Conservation (phyloP, 805 yeast genomes). For the Sugiyamaella marilandica region DNA sequence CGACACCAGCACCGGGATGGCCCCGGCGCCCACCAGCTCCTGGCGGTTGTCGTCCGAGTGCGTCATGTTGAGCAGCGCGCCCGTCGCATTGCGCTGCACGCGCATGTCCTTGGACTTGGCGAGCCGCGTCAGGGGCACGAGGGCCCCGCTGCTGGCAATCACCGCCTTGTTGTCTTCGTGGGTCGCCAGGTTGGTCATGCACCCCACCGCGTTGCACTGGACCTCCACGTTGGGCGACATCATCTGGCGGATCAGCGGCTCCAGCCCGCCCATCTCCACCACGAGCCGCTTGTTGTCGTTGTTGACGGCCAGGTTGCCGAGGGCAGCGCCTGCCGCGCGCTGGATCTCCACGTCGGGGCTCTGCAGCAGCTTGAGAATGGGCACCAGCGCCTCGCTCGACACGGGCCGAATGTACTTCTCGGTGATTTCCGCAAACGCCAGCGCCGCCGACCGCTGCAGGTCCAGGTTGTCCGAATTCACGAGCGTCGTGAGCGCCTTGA, state of each 20-base stretch:
- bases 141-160: slow-evolving; percentile 94
- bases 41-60: slow-evolving; percentile 95
- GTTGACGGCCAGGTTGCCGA: slow-evolving; percentile 97
- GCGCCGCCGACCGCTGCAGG: slow-evolving; percentile 92
- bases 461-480: slow-evolving; percentile 94
- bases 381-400: slow-evolving; percentile 86
- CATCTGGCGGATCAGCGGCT: slow-evolving; percentile 96
- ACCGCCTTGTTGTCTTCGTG: slow-evolving; percentile 95
- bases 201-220: slow-evolving; percentile 98
- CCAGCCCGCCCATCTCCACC: slow-evolving; percentile 97
- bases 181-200: slow-evolving; percentile 95
- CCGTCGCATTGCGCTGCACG: slow-evolving; percentile 98
- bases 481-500: slow-evolving; percentile 83
- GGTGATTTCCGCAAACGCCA: slow-evolving; percentile 97
- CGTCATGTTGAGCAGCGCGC: slow-evolving; percentile 96
- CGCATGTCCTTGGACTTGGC: slow-evolving; percentile 93
- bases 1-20: slow-evolving; percentile 92
- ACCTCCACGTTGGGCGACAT: slow-evolving; percentile 95
- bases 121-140: slow-evolving; percentile 86
- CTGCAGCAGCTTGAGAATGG: slow-evolving; percentile 81
- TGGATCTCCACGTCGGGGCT: slow-evolving; percentile 90
- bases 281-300: slow-evolving; percentile 89
- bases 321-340: slow-evolving; percentile 97
- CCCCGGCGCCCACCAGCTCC: slow-evolving; percentile 95
- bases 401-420: slow-evolving; percentile 90